These are phyloP conservation scores for Tetrahymena malaccensis DNA, from an alignment of 73 alveolate genomes.

Conservation along the genomic window DNA sequence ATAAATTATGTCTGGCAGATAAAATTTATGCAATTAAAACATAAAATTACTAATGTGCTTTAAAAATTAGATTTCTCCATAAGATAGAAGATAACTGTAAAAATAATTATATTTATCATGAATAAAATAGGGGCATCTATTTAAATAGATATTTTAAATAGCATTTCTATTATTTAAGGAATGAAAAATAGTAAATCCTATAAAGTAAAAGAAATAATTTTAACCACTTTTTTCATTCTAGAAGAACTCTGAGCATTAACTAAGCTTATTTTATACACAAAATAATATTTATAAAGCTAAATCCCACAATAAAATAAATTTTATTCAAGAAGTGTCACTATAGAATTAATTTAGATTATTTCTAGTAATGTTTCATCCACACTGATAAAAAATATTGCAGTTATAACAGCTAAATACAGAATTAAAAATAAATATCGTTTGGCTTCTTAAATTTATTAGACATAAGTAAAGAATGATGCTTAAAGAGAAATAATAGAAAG, in stretches of 20 bases:
- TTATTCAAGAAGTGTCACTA: background rate
- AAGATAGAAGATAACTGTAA: background rate
- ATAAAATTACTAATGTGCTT: background rate
- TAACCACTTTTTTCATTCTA: background rate
- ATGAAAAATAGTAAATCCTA: background rate
- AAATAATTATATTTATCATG: background rate
- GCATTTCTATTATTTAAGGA: background rate
- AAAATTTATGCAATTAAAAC: background rate
- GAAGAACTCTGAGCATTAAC: background rate
- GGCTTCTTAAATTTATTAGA: background rate
- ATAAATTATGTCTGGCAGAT: background rate
- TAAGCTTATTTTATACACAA: background rate
- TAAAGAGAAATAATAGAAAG: background rate
- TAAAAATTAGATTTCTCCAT: background rate
- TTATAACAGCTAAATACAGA: background rate
- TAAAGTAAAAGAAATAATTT: background rate
- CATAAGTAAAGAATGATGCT: background rate
- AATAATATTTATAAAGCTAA: background rate
- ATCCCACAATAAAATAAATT: background rate
- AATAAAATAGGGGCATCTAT: background rate
- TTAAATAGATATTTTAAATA: background rate
- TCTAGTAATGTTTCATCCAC: background rate
- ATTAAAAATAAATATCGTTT: background rate
- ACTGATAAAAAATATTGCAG: background rate
- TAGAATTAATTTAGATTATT: background rate